Base-by-base conservation (phyloP, 2,329 filamentous ascomycete genomes). In the Blumeria graminis region DNA sequence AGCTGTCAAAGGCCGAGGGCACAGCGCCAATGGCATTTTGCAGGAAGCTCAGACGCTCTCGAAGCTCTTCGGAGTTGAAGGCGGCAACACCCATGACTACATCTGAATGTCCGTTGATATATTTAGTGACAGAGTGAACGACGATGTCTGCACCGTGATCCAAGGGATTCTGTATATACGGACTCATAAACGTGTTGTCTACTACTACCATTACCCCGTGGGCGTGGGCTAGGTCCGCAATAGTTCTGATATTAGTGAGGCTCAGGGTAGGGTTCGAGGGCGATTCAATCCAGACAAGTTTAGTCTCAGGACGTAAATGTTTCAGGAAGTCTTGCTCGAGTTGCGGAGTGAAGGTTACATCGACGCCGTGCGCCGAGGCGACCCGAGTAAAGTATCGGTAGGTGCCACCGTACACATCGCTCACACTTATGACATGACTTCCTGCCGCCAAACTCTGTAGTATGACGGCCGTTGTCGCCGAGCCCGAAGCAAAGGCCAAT, bases 311-410 rank as follows among this genome's bases (percentile, higher is more conserved):
- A 35, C 81, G 84, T 67, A 98, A 93, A 71, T 96, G 78, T 62
- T 82, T 77, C 61, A 78, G 77, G 62, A 96, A 82, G 67, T 96
- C 86, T 60, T 87, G 74, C 71, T 94, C 90, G 65, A 98, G 93
- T 70, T 82, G 82, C 9, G 88, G 87, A 5, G 88, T 90, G 70
- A 98, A 98, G 54, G 90, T 94, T 60, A 96, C 92, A 63, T 84
- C 80, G 56, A 98, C 87, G 65, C 90, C 87, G 69, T 98, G 92
- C 32, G 92, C 88, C 65, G 86, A 81, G 57, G 92, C 92, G 55
- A 96, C 92, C 72, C 95, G 89, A 62, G 92, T 98, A 75, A 98
- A 98, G 75, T 98, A 98, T 65, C 92, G 79, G 73, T 98, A 92
- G 45, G 92, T 98, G 63, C 92, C 92, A 63, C 92, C 92, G 69